Evolutionary conservation across 1,284 basidiomycete species (phyloP).

Genomic region (Moniliella sp.): DNA sequence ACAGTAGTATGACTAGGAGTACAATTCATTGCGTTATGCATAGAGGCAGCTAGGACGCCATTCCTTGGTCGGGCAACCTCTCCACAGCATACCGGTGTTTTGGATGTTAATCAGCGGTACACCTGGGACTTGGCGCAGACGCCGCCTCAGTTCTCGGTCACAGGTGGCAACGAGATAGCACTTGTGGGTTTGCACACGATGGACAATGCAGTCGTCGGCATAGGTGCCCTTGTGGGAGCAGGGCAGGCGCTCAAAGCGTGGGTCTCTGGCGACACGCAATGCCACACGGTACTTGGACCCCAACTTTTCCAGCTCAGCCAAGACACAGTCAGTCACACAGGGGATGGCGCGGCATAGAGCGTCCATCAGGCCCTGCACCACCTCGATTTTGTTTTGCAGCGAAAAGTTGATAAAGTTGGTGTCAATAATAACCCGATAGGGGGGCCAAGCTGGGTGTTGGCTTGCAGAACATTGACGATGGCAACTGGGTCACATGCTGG

Average conservation of each 20-base stretch:
- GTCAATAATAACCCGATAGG: constrained; percentile 94
- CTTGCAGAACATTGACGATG: constrained; percentile 78
- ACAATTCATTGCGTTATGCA: too few relatives aligned
- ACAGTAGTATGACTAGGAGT: too few relatives aligned
- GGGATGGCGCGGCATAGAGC: constrained; percentile 96
- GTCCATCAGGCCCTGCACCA: constrained; percentile 96
- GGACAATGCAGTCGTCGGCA: constrained; percentile 91
- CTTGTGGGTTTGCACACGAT: constrained; percentile 77
- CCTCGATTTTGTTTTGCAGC: constrained; percentile 89
- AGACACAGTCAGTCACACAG: constrained; percentile 90
- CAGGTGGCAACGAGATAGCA: constrained; percentile 97
- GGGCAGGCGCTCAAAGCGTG: constrained; percentile 73
- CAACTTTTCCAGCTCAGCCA: constrained; percentile 90
- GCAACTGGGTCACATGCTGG: constrained; percentile 23
- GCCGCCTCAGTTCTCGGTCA: constrained; percentile 72
- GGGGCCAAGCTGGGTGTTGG: constrained; percentile 84
- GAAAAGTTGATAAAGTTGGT: constrained; percentile 99
- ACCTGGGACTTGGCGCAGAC: constrained; percentile 53
- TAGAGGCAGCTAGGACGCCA: constrained; percentile 18
- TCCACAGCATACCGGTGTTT: constrained; percentile 23
- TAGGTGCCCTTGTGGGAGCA: constrained; percentile 89
- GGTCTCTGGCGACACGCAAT: constrained; percentile 82
- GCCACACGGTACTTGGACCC: constrained; percentile 88
- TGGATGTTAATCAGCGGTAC: constrained; percentile 32
- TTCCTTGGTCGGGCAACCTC: constrained; percentile 27